Base-by-base conservation (phyloP, 352 stramenopile species). In the Pythium aristosporum region DNA sequence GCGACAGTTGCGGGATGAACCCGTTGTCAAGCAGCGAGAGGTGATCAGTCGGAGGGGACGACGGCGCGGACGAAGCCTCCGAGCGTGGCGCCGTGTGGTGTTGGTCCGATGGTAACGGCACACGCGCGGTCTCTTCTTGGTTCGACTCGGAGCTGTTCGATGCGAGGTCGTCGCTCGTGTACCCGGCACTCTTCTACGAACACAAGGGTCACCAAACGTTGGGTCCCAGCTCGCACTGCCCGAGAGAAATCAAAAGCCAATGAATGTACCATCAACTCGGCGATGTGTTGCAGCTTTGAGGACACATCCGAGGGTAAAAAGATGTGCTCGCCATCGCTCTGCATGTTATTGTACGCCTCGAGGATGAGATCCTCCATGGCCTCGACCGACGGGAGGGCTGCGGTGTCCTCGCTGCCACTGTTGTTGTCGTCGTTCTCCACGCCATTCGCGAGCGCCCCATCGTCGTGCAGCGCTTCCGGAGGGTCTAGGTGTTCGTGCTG, bases 271-370 rank as follows among this genome's bases (percentile, higher is more conserved):
- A 88, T 82, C 65, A 89, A 47, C 34, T 80, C 69, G 18, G 77
- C 73, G 49, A 83, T 74, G n/a, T 70, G 58, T 57, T 89, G 84
- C 10, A 92, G 68, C 57, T 89, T 89, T 34, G 74, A 71, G 20
- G 80, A 80, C 18, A 92, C 80, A 21, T 91, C 78, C 1, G 80
- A 63, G 12, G 84, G 80, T 28, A 92, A 62, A 41, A 91, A 91
- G 57, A 92, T 91, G 63, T 82, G 82, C 58, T 92, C 84, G 34
- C 82, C 84, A 51, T 92, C 84, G 57, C 80, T 91, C 67, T 92
- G 81, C 76, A 92, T 89, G 68, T 79, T 91, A 61, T 88, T 89
- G 68, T 92, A 92, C 41, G 84, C 84, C 62, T 92, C 84, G 10
- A 92, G 69, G 25, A 92, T 87, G 47, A 91, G 71, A 42, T 89